These are phyloP conservation scores for Microsporum ferrugineum DNA, from an alignment of 2,329 filamentous ascomycete genomes.

Conservation along the genomic window DNA sequence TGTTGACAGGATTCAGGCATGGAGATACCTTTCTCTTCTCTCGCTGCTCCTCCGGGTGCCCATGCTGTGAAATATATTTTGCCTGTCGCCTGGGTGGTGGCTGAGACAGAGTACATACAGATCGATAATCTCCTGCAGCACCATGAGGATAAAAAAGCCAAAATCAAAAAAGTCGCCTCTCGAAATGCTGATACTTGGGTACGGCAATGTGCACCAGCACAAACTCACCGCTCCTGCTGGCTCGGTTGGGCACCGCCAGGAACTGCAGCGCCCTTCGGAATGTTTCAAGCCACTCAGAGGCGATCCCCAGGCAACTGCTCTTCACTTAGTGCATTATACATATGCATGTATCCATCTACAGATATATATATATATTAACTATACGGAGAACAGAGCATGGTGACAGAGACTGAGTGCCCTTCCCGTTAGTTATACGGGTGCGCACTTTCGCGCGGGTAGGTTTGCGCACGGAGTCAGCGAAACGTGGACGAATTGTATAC, in stretches of 20 bases:
- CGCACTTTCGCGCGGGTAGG: background rate
- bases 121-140: background rate
- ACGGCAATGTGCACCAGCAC: background rate
- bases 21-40: background rate
- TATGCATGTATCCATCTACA: background rate
- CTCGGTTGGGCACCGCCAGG: background rate
- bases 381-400: background rate
- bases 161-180: background rate
- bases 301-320: background rate
- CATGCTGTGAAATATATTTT: background rate
- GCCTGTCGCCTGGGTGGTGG: background rate
- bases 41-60: background rate
- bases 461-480: slow-evolving; percentile 2
- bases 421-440: background rate
- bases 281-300: background rate
- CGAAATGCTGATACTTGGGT: background rate
- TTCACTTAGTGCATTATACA: background rate
- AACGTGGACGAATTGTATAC: slow-evolving; percentile 4
- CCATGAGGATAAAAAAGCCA: background rate
- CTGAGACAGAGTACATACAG: background rate
- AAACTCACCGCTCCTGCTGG: slow-evolving; percentile 1
- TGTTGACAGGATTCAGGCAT: background rate
- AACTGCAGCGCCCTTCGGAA: background rate
- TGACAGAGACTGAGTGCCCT: background rate
- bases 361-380: background rate